Evolutionary conservation across 2,329 filamentous ascomycete species (phyloP).

Genomic region (Huntiella bhutanensis): DNA sequence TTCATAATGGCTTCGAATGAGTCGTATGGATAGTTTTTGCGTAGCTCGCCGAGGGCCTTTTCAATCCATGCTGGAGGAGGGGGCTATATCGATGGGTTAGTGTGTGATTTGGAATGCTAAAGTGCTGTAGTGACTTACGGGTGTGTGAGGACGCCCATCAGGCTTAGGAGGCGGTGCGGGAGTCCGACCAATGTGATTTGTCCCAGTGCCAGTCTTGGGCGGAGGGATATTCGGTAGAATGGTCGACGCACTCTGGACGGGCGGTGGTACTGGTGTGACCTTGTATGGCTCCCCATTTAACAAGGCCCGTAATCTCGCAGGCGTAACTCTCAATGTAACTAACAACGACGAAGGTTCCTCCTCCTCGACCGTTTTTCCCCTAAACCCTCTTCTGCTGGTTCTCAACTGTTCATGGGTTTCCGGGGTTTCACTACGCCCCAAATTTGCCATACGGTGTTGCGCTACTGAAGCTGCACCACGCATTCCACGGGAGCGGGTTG

Average conservation of each 20-base stretch:
- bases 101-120: not conserved
- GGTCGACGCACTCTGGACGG: conserved; percentile 1
- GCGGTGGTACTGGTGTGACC: conserved; percentile 13
- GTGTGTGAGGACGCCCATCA: conserved; percentile 34
- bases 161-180: conserved; percentile 44
- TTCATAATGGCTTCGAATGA: conserved; percentile 84
- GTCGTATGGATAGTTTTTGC: conserved; percentile 57
- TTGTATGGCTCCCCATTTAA: conserved; percentile 28
- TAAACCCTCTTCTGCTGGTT: conserved; percentile 39
- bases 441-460: conserved; percentile 67
- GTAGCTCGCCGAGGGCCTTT: conserved; percentile 50
- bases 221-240: not conserved
- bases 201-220: conserved; percentile 12
- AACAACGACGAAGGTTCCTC: conserved; percentile 52
- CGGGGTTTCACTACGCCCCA: conserved; percentile 74
- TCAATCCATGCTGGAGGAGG: conserved; percentile 74
- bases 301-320: conserved; percentile 51
- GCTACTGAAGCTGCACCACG: conserved; percentile 74
- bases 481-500: conserved; percentile 72
- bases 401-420: conserved; percentile 58
- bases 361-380: conserved; percentile 52
- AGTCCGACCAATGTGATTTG: conserved; percentile 42
- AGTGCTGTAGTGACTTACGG: conserved; percentile 32
- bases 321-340: conserved; percentile 56
- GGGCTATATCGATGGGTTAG: conserved; percentile 33